Conservation (phyloP, 1,284 basidiomycete species). For the Puccinia triticina region DNA sequence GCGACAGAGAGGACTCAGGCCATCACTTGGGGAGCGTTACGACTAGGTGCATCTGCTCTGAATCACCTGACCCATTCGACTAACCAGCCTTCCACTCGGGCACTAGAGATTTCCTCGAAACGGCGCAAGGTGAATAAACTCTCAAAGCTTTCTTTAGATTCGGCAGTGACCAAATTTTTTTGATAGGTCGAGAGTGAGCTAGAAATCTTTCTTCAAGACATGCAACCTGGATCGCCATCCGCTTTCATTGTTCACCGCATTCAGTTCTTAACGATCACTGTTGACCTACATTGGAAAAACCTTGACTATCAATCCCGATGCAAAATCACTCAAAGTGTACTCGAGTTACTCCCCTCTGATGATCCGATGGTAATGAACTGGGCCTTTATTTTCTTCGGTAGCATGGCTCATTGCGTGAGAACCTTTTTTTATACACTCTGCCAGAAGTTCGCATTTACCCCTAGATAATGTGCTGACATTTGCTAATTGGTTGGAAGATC, state of each 20-base stretch:
- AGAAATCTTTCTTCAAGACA: constrained; percentile 33
- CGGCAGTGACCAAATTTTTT: not conserved
- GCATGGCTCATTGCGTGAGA: constrained; percentile 67
- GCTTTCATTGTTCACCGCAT: constrained; percentile 65
- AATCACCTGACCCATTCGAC: constrained; percentile 1
- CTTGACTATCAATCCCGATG: constrained; percentile 68
- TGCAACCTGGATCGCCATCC: constrained; percentile 55
- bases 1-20: constrained; percentile 25
- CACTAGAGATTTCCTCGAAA: constrained; percentile 21
- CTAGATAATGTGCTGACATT: constrained; percentile 22
- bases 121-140: constrained; percentile 42
- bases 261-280: constrained; percentile 80
- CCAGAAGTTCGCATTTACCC: not conserved
- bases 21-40: constrained; percentile 35
- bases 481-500: not conserved
- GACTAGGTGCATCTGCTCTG: constrained; percentile 38
- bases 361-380: constrained; percentile 74
- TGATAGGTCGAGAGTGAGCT: constrained; percentile 43
- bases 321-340: constrained; percentile 66
- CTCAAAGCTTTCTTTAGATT: not conserved
- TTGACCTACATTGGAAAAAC: constrained; percentile 72
- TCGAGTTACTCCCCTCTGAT: constrained; percentile 69
- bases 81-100: constrained; percentile 16
- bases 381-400: constrained; percentile 76
- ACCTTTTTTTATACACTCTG: not conserved